Percentiles rank a stretch among this genome's conserved stretches.
phyloP scores from a whole-genome alignment of 306 rosid species.

The Pyrus bretschneideri region DNA sequence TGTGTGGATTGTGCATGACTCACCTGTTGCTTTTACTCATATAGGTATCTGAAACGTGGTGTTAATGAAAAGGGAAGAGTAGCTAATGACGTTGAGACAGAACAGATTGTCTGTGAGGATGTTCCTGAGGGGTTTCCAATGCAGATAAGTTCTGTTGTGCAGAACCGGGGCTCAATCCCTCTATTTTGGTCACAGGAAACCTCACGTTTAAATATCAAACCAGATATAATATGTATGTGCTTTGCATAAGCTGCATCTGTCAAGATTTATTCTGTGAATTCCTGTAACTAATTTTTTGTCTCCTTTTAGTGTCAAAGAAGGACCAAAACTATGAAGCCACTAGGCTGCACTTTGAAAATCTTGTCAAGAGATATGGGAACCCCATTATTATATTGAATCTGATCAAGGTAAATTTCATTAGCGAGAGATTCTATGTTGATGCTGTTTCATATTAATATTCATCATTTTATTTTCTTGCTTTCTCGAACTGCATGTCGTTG shows the following conservation, averaged over 20 bases:
- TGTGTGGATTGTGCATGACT: conserved; percentile 1
- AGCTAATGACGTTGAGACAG: conserved; percentile 99
- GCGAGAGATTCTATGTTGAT: background rate
- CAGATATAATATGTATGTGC: conserved; percentile 81
- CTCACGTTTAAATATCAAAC: conserved; percentile 84
- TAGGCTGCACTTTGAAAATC: conserved; percentile 93
- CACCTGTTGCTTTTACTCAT: conserved; percentile 12
- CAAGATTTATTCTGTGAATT: background rate
- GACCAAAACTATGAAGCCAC: conserved; percentile 74
- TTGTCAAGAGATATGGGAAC: conserved; percentile 80
- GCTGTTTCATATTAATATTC: background rate
- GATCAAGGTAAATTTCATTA: conserved; percentile 60
- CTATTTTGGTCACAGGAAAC: conserved; percentile 98
- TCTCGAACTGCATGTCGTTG: background rate
- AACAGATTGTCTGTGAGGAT: conserved; percentile 78
- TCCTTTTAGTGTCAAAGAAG: conserved; percentile 63
- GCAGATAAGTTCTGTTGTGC: conserved; percentile 90
- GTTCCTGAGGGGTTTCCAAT: conserved; percentile 52
- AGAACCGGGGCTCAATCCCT: conserved; percentile 94
- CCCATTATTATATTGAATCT: conserved; percentile 89
- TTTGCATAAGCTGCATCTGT: background rate
- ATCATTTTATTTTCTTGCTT: background rate
- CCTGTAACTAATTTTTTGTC: conserved; percentile 20
- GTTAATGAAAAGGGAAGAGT: conserved; percentile 93
- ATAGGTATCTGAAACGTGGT: conserved; percentile 94